Evolutionary conservation across 768 basidiomycete genomes (phyloP).

Genomic region (Chalciporus chontae): DNA sequence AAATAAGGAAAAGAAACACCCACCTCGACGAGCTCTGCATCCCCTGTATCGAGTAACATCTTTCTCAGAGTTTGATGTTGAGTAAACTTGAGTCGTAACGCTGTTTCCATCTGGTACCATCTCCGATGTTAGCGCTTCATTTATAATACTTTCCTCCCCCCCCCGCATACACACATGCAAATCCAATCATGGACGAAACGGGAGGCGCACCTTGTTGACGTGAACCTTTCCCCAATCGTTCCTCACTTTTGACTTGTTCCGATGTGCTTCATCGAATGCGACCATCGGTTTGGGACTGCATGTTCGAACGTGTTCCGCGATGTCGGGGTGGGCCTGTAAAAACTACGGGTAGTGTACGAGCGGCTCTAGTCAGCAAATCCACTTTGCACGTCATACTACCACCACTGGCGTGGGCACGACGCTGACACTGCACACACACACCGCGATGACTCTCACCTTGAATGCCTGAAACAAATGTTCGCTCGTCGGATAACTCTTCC

Average conservation of each 20-base stretch:
- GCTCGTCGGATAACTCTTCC: constrained; percentile 67
- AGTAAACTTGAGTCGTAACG: constrained; percentile 63
- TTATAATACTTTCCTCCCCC: too few species aligned
- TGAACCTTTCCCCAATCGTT: constrained; percentile 68
- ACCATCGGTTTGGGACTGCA: constrained; percentile 57
- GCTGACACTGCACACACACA: too few species aligned
- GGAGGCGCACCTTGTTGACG: constrained; percentile 47
- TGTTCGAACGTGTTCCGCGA: constrained; percentile 69
- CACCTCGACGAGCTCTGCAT: constrained; percentile 70
- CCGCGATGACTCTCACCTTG: too few species aligned
- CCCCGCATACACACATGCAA: neutral
- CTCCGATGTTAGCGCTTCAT: neutral
- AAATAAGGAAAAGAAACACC: constrained; percentile 2
- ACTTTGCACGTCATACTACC: too few species aligned
- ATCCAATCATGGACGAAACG: neutral
- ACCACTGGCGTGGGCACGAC: too few species aligned
- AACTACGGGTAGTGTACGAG: constrained; percentile 39
- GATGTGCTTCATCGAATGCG: constrained; percentile 65
- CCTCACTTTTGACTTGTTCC: constrained; percentile 59
- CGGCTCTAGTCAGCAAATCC: too few species aligned
- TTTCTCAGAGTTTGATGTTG: constrained; percentile 58
- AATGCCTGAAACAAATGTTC: constrained; percentile 78
- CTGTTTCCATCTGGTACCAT: constrained; percentile 55
- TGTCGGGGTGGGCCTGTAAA: constrained; percentile 51
- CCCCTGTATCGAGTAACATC: constrained; percentile 62